Conservation (phyloP, 2,329 filamentous ascomycete species). For the Trichoderma atroviride region DNA sequence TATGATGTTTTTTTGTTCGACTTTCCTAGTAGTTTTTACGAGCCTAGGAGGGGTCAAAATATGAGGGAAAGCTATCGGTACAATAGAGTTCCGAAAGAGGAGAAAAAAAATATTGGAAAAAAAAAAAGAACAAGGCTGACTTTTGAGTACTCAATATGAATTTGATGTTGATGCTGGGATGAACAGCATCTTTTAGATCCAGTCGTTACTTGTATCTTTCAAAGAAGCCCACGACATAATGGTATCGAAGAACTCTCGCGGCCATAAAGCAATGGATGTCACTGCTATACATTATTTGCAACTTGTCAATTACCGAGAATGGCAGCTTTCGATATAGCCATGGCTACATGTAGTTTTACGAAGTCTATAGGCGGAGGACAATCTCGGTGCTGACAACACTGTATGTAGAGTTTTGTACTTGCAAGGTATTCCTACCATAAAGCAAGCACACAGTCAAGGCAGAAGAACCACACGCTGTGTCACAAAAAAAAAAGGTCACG, state of each 20-base stretch:
- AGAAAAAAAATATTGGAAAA: constrained; percentile 7
- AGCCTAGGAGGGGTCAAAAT: constrained; percentile 18
- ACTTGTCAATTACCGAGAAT: neutral
- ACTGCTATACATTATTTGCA: neutral
- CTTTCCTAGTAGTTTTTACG: constrained; percentile 22
- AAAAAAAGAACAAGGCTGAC: neutral
- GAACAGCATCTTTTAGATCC: neutral
- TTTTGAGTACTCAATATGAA: neutral
- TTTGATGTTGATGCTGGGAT: neutral
- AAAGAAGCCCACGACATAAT: neutral
- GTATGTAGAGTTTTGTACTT: neutral
- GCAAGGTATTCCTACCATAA: neutral
- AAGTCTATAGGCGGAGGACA: neutral
- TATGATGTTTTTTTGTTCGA: constrained; percentile 38
- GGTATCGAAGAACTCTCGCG: too few species aligned
- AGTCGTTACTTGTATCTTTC: neutral
- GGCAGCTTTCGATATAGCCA: neutral
- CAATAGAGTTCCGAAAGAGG: constrained; percentile 24
- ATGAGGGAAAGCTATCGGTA: constrained; percentile 19
- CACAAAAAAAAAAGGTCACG: neutral
- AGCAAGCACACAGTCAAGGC: neutral
- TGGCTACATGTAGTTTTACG: neutral
- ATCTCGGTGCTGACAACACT: neutral
- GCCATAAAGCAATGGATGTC: neutral
- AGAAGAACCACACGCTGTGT: neutral